These are phyloP conservation scores for Cyclospora cayetanensis DNA, from an alignment of 169 alveolate genomes.

Conservation along the genomic window DNA sequence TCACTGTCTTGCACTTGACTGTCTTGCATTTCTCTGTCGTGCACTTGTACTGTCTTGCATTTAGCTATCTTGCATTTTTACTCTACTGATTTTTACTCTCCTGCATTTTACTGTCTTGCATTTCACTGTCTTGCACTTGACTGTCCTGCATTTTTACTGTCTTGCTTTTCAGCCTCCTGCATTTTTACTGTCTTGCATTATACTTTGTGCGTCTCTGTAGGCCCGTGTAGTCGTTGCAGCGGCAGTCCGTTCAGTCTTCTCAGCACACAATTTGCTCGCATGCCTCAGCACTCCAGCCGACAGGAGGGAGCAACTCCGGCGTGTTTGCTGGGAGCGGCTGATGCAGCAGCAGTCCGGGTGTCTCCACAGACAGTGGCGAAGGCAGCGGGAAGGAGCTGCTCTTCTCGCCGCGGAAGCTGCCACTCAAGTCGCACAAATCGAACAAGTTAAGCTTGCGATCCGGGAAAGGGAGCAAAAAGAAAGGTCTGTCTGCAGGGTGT, in stretches of 20 bases:
- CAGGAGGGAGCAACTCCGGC: background rate
- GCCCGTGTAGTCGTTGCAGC: background rate
- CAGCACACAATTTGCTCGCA: background rate
- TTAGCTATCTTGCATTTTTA: too few species aligned
- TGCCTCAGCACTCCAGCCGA: background rate
- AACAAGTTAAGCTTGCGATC: background rate
- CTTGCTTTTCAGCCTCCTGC: too few species aligned
- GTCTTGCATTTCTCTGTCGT: too few species aligned
- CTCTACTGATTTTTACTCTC: too few species aligned
- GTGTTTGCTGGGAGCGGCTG: background rate
- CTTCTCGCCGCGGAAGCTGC: background rate
- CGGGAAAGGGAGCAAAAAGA: background rate
- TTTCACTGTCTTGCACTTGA: too few species aligned
- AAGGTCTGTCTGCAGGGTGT: too few species aligned
- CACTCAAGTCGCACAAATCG: background rate
- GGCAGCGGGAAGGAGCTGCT: background rate
- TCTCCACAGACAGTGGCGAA: background rate
- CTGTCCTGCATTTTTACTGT: too few species aligned
- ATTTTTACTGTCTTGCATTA: too few species aligned
- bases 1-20: too few species aligned
- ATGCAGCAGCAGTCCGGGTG: background rate
- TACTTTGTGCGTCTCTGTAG: too few species aligned
- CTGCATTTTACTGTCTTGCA: too few species aligned
- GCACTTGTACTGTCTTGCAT: too few species aligned
- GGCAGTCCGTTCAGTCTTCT: background rate